A percentile compares a stretch with the other conserved stretches of the same genome.
Evolutionary conservation across 208 protist genomes (phyloP).

Genomic region (Lotmaria passim): DNA sequence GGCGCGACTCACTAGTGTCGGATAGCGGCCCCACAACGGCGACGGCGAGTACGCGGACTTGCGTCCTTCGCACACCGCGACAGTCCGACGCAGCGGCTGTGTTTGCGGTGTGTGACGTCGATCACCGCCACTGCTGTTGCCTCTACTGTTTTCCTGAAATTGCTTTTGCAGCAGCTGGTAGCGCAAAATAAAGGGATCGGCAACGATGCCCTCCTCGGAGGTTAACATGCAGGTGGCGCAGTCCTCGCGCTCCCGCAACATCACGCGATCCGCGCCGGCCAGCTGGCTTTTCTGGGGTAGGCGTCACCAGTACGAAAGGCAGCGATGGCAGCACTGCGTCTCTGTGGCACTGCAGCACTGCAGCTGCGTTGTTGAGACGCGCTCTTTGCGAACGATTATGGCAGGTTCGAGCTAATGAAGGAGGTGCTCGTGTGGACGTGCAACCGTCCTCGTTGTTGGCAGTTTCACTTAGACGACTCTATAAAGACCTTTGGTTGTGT

Average conservation of each 20-base stretch:
- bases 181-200: neutral
- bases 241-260: slow-evolving; percentile 5
- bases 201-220: neutral
- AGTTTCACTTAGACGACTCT: no score
- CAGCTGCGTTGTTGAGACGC: neutral
- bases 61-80: no score
- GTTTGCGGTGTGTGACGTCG: no score
- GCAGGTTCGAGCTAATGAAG: no score
- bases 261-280: neutral
- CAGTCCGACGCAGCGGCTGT: no score
- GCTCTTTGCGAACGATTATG: neutral
- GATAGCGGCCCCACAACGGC: no score
- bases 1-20: no score
- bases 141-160: neutral
- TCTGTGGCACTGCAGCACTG: neutral
- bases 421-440: no score
- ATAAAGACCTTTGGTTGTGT: no score
- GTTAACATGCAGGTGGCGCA: neutral
- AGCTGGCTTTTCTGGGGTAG: neutral
- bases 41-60: no score
- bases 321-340: neutral
- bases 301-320: neutral
- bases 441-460: no score
- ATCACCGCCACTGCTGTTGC: no score
- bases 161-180: neutral